Base-by-base conservation (phyloP, 2,329 filamentous ascomycete genomes). In the Gliomastix tumulicola region DNA sequence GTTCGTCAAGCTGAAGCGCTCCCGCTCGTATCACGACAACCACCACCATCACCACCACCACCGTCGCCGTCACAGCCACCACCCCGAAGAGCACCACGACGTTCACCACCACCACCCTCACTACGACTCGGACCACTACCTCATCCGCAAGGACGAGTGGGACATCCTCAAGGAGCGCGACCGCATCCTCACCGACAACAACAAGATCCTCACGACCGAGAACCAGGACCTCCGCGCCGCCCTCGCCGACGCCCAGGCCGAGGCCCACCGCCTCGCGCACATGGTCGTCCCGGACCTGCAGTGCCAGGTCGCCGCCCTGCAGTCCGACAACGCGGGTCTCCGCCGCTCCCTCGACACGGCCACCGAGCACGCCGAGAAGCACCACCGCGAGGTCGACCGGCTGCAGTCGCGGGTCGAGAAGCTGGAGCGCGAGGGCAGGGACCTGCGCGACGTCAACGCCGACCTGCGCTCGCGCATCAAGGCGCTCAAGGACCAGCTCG, bases 1-100 rank as follows among this genome's bases (percentile, higher is more conserved):
- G 39, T 60, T 60, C 37, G 59, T 66, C 18, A 49, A 56, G 30
- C 43, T 65, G 51, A 64, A 63, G 46, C 57, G 59, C 37, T 62
- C 61, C 15, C 54, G 53, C 38, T 62, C 61, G 4, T 54, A 61
- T 16, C 38, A 42, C 31, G 49, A 59, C 27, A 47, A 54, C 32
- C 50, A 54, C 36, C 48, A 46, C 30, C 54, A 53, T 25, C 50
- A 51, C 34, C 53, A 55, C 31, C 50, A 54, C 36, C 49, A 45
- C 30, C 53, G 53, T 25, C 49, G 50, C 32, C 25, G 32, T 21
- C 41, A 49, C 30, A 38, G 49, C 30, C 38, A 44, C 34, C 37
- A 35, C 27, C 44, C 30, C 20, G 40, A 46, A 32, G 40, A 44
- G 22, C 44, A 46, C 40, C 38, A 44, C 36, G 49, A 55, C 40